phyloP scores from a whole-genome alignment of 1,139 yeast genomes.

The Insectozyma bohioensis region DNA sequence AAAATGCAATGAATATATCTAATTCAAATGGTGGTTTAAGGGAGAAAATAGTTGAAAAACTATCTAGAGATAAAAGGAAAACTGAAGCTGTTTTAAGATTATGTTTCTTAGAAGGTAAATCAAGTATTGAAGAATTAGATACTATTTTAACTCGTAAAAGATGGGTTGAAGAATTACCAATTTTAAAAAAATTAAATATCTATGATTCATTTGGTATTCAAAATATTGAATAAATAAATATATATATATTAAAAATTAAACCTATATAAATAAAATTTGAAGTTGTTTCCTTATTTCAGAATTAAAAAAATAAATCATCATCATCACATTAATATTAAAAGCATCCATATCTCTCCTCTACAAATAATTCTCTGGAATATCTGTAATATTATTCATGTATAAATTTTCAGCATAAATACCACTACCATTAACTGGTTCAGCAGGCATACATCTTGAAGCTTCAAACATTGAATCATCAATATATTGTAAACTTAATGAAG shows the following conservation, averaged over 20 bases:
- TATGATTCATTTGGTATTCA: conserved; percentile 25
- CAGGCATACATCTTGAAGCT: conserved; percentile 28
- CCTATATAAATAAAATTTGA: not conserved
- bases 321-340: not conserved
- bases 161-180: conserved; percentile 33
- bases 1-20: conserved; percentile 48
- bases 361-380: conserved; percentile 19
- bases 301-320: no score
- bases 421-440: conserved; percentile 15
- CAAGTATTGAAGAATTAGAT: conserved; percentile 34
- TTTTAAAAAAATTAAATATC: conserved; percentile 27
- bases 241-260: not conserved
- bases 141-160: conserved; percentile 31
- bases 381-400: conserved; percentile 29
- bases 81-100: conserved; percentile 47
- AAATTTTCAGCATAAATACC: conserved; percentile 13
- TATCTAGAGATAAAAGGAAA: conserved; percentile 40
- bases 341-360: not conserved
- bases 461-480: conserved; percentile 40
- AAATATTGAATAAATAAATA: conserved; percentile 2
- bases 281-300: no score
- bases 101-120: conserved; percentile 45
- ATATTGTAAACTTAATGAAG: conserved; percentile 31
- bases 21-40: conserved; percentile 51
- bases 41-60: conserved; percentile 46